A percentile compares a stretch with the other conserved stretches of the same genome.
Evolutionary conservation across 2,329 filamentous ascomycete species (phyloP).

Genomic region (Monosporascus sp.): DNA sequence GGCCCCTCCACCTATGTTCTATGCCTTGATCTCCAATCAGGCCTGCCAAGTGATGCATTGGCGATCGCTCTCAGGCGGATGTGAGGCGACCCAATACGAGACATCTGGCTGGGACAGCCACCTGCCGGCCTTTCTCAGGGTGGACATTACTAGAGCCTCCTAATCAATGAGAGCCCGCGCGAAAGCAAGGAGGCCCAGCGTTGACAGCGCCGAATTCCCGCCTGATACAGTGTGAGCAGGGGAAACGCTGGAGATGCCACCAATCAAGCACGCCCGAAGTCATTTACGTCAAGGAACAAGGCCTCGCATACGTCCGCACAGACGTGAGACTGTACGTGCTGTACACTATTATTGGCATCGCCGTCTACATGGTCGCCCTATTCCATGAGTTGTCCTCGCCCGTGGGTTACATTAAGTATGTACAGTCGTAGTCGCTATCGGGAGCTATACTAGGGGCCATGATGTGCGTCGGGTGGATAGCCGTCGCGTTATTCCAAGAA

Average conservation of each 20-base stretch:
- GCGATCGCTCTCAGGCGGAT: neutral
- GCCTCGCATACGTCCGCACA: too few species aligned
- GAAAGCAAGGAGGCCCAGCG: too few species aligned
- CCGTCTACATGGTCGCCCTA: too few species aligned
- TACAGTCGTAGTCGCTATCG: neutral
- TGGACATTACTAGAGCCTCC: too few species aligned
- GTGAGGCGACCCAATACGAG: neutral
- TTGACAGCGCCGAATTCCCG: neutral
- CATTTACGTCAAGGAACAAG: slow-evolving; percentile 15
- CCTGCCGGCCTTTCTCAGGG: too few species aligned
- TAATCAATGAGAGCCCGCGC: too few species aligned
- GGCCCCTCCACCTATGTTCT: neutral
- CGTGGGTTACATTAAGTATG: too few species aligned
- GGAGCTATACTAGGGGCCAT: neutral
- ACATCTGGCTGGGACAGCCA: too few species aligned
- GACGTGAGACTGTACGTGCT: neutral
- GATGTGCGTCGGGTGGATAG: neutral
- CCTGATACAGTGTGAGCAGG: neutral
- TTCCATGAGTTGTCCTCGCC: too few species aligned
- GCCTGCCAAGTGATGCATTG: neutral
- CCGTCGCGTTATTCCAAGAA: neutral
- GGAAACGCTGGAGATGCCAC: neutral
- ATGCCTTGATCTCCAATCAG: neutral
- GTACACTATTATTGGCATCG: neutral
- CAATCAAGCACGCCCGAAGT: slow-evolving; percentile 4